phyloP scores from a whole-genome alignment of 2,329 filamentous ascomycete genomes.

The Pyrenochaeta sp. region DNA sequence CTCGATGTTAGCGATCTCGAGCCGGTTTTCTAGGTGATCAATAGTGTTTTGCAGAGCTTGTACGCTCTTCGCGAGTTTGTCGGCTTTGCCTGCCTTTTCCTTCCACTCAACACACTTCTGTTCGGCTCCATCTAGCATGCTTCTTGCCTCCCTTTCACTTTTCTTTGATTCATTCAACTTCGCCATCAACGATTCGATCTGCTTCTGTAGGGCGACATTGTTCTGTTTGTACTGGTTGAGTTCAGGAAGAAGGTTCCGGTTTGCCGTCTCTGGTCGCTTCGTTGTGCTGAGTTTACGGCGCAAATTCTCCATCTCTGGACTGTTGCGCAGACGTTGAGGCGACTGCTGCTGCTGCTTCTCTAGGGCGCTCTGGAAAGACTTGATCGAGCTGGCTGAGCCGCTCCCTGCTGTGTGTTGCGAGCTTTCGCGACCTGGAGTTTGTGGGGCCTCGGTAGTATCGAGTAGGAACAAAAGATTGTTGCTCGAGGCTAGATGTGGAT shows the following conservation, averaged over 20 bases:
- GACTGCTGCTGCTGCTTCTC: conserved; percentile 41
- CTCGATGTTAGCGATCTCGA: conserved; percentile 52
- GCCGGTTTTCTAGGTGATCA: conserved; percentile 49
- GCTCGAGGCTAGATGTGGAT: conserved; percentile 34
- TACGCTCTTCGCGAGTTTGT: conserved; percentile 33
- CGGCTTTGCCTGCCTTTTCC: conserved; percentile 36
- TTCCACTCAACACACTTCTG: conserved; percentile 40
- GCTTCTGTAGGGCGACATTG: conserved; percentile 44
- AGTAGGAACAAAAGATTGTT: conserved; percentile 38
- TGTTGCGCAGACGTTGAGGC: conserved; percentile 27
- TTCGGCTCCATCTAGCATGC: conserved; percentile 42
- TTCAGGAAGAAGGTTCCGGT: conserved; percentile 47
- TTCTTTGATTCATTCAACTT: conserved; percentile 52
- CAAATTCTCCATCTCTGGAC: conserved; percentile 48
- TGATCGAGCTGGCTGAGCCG: conserved; percentile 29
- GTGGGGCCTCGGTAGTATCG: conserved; percentile 30
- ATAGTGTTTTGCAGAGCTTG: conserved; percentile 49
- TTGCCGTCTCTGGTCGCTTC: conserved; percentile 43
- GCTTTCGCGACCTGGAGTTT: conserved; percentile 32
- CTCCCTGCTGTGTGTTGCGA: conserved; percentile 27
- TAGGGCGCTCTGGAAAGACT: conserved; percentile 29
- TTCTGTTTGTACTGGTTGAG: conserved; percentile 50
- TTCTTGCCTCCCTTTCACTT: conserved; percentile 40
- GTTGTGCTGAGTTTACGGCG: conserved; percentile 50
- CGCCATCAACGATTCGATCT: conserved; percentile 51